phyloP scores from a whole-genome alignment of 805 yeast species.

The Ogataea zsoltii region DNA sequence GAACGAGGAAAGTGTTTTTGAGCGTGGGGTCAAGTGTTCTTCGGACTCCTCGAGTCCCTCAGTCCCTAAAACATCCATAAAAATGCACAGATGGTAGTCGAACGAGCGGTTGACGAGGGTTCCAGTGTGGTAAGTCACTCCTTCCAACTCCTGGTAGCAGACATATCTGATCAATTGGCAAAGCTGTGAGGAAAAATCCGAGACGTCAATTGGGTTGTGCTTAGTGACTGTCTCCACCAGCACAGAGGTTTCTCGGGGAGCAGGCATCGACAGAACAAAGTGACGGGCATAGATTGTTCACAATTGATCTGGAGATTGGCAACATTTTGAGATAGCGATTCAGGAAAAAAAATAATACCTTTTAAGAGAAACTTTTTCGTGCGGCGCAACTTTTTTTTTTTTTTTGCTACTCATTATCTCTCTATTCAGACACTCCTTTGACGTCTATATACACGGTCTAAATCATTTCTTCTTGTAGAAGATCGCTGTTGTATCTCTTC shows the following conservation, averaged over 20 bases:
- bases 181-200: neutral
- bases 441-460: neutral
- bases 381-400: neutral
- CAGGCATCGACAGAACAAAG: too few species aligned
- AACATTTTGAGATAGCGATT: too few species aligned
- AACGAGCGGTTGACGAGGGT: neutral
- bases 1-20: neutral
- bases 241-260: neutral
- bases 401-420: too few species aligned
- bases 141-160: neutral
- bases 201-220: neutral
- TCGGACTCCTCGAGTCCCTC: neutral
- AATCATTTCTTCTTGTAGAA: conserved; percentile 45
- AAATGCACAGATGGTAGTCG: conserved; percentile 10
- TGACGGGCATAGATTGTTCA: too few species aligned
- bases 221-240: neutral
- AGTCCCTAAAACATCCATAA: neutral
- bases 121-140: neutral
- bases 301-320: too few species aligned
- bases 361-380: neutral
- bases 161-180: neutral
- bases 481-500: conserved; percentile 61
- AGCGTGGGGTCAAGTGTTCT: neutral
- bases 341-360: too few species aligned
- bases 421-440: neutral